Evolutionary conservation across 306 rosid genomes (phyloP).

Genomic region (Chamaecrista fasciculata): DNA sequence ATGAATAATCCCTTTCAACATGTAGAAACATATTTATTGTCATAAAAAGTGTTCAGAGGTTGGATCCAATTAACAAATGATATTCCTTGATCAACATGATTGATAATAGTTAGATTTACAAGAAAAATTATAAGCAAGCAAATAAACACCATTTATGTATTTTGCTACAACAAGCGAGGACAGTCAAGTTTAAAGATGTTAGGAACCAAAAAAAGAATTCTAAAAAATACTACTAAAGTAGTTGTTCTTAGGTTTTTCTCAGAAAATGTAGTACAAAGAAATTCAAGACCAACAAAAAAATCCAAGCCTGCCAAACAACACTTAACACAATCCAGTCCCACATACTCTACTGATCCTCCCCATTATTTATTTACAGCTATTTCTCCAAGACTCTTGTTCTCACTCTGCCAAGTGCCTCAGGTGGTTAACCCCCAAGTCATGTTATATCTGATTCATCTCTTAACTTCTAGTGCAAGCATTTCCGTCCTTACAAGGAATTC

Average conservation of each 20-base stretch:
- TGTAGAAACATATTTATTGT: background rate
- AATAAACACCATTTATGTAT: conserved; percentile 7
- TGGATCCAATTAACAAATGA: background rate
- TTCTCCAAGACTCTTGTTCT: background rate
- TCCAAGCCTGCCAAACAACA: background rate
- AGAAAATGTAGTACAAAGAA: background rate
- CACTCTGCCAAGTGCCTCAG: background rate
- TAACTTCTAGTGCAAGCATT: background rate
- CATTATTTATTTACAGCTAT: background rate
- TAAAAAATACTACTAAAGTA: background rate
- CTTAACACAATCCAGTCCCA: background rate
- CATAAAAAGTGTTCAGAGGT: background rate
- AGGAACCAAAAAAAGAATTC: background rate
- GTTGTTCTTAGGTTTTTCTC: background rate
- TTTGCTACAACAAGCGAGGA: background rate
- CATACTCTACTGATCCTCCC: background rate
- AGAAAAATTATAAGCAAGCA: conserved; percentile 2
- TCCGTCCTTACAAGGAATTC: background rate
- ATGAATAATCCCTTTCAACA: conserved; percentile 3
- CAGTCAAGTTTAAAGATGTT: background rate
- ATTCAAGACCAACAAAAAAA: background rate
- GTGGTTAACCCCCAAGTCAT: background rate
- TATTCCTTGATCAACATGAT: conserved; percentile 1
- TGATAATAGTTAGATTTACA: background rate
- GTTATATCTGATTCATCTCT: background rate